Base-by-base conservation (phyloP, 2,329 filamentous ascomycete genomes). In the Sclerotinia borealis region DNA sequence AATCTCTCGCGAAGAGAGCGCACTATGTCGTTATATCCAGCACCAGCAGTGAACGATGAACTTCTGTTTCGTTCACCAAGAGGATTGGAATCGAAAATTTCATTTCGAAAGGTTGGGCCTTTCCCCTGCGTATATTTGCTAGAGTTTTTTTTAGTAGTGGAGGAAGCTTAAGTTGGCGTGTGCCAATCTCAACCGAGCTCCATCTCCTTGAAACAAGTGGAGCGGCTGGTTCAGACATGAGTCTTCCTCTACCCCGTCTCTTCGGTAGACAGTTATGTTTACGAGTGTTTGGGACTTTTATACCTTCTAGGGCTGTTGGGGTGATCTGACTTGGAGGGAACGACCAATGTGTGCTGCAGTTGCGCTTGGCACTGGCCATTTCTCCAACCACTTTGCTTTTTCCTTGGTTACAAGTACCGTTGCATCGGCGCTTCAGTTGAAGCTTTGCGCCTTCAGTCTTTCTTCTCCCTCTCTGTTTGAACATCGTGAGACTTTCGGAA, bases 101-200 rank as follows among this genome's bases (percentile, higher is more conserved):
- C 37, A 31, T 48, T 49, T 37, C 34, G 51, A 31, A 48, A 41
- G 1, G 19, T 50, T 27, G 51, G 51, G 1, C n/a, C 31, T 11
- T n/a, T 49, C 10, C 3, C 41, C 7, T 48, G 45, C 41, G 47
- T 56, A 19, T 25, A 11, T 22, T 22, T 34, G 4, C 22, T 25
- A 4, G 34, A 27, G 6, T 39, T 31, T 5, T 11, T 29, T 15
- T 65, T 34, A 27, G 34, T 27, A 43, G 11, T 2, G 51, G 37
- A 29, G 55, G 41, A 19, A 62, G 25, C 54, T 50, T 62, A 13
- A 41, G 22, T n/a, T 55, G 27, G 49, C 65, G 61, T 15, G 68
- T 59, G 19, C 65, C 65, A 45, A 70, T 59, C 59, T 70, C 68
- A 19, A 71, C 66, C 13, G 69, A 72, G 37, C 69, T 71, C 70